phyloP scores from a whole-genome alignment of 306 rosid genomes.

The Mimosa bimucronata region DNA sequence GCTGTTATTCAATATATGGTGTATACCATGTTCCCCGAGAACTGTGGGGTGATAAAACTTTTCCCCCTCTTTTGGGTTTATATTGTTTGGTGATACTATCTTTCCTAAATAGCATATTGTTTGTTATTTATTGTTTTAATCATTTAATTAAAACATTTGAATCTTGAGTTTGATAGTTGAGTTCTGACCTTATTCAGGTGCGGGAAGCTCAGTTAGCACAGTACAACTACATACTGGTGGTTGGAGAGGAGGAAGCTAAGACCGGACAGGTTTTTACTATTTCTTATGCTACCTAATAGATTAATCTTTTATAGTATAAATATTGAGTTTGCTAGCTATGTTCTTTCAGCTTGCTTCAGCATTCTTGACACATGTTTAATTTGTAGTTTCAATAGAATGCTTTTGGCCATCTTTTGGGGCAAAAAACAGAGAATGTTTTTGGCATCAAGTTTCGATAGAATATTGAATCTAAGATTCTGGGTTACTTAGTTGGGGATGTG shows the following conservation, averaged over 20 bases:
- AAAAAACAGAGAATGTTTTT: neutral
- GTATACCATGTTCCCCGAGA: slow-evolving; percentile 2
- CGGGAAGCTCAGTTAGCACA: slow-evolving; percentile 92
- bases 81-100: neutral
- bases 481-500: neutral
- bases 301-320: slow-evolving; percentile 7
- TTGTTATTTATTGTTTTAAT: neutral
- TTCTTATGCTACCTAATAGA: neutral
- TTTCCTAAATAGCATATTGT: neutral
- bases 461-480: neutral
- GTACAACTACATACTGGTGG: slow-evolving; percentile 86
- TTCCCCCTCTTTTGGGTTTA: neutral
- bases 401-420: neutral
- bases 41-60: neutral
- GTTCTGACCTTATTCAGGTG: slow-evolving; percentile 57
- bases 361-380: neutral
- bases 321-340: slow-evolving; percentile 20
- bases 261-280: slow-evolving; percentile 75
- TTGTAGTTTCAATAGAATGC: slow-evolving; percentile 4
- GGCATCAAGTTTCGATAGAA: neutral
- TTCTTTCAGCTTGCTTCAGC: neutral
- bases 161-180: slow-evolving; percentile 23
- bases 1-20: neutral
- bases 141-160: neutral
- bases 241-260: slow-evolving; percentile 90